These are phyloP conservation scores for Penicillium frequentans DNA, from an alignment of 2,329 filamentous ascomycete genomes.

Conservation along the genomic window DNA sequence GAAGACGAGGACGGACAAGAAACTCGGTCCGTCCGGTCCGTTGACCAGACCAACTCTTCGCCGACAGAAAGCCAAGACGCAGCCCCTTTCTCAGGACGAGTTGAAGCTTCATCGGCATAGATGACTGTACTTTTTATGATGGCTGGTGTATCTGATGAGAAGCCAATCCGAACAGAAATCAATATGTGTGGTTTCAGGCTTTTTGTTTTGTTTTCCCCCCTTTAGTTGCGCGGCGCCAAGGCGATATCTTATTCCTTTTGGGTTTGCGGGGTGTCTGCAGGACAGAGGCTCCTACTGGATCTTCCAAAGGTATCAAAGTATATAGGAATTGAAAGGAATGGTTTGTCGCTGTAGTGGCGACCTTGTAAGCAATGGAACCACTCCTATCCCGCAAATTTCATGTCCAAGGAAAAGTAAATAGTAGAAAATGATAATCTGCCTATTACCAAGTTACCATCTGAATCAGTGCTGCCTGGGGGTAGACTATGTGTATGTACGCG, in stretches of 20 bases:
- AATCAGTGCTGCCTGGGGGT: background rate
- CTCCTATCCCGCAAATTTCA: background rate
- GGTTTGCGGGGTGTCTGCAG: background rate
- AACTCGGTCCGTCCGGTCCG: constrained; percentile 1
- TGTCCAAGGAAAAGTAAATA: background rate
- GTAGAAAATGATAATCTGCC: background rate
- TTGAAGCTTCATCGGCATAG: background rate
- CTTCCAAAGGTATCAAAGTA: background rate
- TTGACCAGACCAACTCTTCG: background rate
- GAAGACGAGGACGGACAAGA: constrained; percentile 5
- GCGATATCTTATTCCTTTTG: background rate
- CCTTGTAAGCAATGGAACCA: background rate
- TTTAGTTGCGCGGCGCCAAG: background rate
- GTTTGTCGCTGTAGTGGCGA: background rate
- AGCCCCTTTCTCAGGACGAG: background rate
- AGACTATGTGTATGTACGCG: background rate
- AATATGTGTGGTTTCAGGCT: background rate
- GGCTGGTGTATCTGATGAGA: background rate
- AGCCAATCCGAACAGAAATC: background rate
- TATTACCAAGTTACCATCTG: background rate
- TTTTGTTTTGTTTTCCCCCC: background rate
- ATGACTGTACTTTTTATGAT: background rate
- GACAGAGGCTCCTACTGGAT: background rate
- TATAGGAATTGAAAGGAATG: background rate
- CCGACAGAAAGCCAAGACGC: background rate